A percentile compares a stretch with the other conserved stretches of the same genome.
Evolutionary conservation across 805 yeast genomes (phyloP).

Genomic region (Candida arabinofermentans): DNA sequence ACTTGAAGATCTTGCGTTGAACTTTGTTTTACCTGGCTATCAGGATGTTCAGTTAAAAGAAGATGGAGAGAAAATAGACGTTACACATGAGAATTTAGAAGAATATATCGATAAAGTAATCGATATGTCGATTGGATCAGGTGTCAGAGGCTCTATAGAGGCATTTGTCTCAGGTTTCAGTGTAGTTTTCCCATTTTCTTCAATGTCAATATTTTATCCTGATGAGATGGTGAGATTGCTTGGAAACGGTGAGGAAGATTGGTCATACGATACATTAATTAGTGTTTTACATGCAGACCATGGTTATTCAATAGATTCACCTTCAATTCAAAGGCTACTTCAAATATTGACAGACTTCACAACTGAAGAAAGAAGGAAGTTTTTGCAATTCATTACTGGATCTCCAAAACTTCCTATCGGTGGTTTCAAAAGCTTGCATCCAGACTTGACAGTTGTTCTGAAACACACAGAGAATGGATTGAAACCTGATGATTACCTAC

Average conservation of each 20-base stretch:
- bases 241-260: slow-evolving; percentile 83
- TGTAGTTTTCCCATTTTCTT: slow-evolving; percentile 71
- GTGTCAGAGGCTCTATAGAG: slow-evolving; percentile 59
- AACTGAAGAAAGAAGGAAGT: slow-evolving; percentile 56
- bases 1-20: slow-evolving; percentile 53
- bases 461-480: slow-evolving; percentile 72
- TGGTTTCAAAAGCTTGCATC: slow-evolving; percentile 79
- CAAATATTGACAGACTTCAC: slow-evolving; percentile 55
- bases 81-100: slow-evolving; percentile 51
- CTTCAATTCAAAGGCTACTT: slow-evolving; percentile 56
- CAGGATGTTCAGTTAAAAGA: slow-evolving; percentile 53
- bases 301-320: slow-evolving; percentile 75
- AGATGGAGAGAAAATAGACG: slow-evolving; percentile 48
- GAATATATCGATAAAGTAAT: slow-evolving; percentile 53
- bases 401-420: slow-evolving; percentile 92
- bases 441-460: slow-evolving; percentile 82
- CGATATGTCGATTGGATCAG: slow-evolving; percentile 56
- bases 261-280: slow-evolving; percentile 63
- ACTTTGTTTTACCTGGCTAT: slow-evolving; percentile 76
- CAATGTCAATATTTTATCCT: slow-evolving; percentile 68
- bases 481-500: slow-evolving; percentile 73
- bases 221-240: slow-evolving; percentile 67
- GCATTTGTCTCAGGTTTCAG: slow-evolving; percentile 80
- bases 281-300: slow-evolving; percentile 78
- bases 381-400: slow-evolving; percentile 87